Evolutionary conservation across 306 rosid genomes (phyloP).

Genomic region (Potentilla sterilis): DNA sequence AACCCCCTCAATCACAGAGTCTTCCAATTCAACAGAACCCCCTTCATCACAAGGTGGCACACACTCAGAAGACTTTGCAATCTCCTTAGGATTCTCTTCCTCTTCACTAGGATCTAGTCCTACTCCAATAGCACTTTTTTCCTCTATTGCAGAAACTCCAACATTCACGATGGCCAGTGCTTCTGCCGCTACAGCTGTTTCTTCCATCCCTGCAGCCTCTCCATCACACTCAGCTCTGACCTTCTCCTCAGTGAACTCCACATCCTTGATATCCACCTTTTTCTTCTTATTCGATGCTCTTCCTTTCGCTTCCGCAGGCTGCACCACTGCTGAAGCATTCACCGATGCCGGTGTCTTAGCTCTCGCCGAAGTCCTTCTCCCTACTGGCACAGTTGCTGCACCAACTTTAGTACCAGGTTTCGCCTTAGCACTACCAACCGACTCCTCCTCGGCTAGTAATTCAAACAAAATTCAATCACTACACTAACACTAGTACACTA

Average conservation of each 20-base stretch:
- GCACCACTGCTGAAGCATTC: constrained; percentile 17
- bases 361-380: constrained; percentile 33
- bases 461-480: background rate
- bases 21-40: constrained; percentile 1
- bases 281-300: constrained; percentile 41
- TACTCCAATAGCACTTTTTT: background rate
- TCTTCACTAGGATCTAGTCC: background rate
- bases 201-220: constrained; percentile 31
- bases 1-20: background rate
- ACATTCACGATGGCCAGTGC: background rate
- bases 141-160: constrained; percentile 7
- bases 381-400: constrained; percentile 27
- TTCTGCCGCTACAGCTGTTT: constrained; percentile 19
- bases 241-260: constrained; percentile 24
- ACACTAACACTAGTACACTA: background rate
- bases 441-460: constrained; percentile 27
- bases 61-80: background rate
- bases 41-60: background rate
- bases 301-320: constrained; percentile 28
- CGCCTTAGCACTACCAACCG: constrained; percentile 25
- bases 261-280: constrained; percentile 17
- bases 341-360: constrained; percentile 19
- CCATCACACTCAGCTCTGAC: constrained; percentile 22
- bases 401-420: constrained; percentile 22
- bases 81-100: background rate